Percentiles rank a stretch among this genome's conserved stretches.
Conservation (phyloP, 2,329 filamentous ascomycete genomes). For the Aspergillus ochraceus region DNA sequence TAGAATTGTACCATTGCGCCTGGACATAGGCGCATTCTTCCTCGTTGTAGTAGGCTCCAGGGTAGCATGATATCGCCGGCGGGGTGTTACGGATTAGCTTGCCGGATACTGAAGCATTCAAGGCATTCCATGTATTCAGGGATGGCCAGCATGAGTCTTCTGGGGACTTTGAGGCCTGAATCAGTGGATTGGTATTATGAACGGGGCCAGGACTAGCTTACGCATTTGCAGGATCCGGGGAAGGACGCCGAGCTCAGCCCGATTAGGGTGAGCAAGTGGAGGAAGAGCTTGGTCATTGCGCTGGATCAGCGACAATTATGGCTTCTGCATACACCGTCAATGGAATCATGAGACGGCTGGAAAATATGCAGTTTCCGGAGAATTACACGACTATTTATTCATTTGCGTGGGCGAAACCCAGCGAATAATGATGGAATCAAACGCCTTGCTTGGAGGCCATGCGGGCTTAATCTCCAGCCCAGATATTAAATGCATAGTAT, state of each 20-base stretch:
- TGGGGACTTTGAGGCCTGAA: constrained; percentile 15
- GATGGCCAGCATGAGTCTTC: constrained; percentile 35
- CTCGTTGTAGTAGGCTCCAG: constrained; percentile 25
- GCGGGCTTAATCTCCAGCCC: too few relatives aligned
- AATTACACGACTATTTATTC: too few relatives aligned
- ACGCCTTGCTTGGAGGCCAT: too few relatives aligned
- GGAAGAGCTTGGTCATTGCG: background rate
- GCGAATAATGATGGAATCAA: too few relatives aligned
- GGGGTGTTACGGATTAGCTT: constrained; percentile 34
- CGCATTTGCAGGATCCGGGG: constrained; percentile 11
- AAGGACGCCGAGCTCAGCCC: background rate
- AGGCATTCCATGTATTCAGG: constrained; percentile 24
- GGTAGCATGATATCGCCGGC: constrained; percentile 36
- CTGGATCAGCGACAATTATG: background rate
- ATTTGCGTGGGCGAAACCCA: too few relatives aligned
- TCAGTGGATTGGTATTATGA: background rate
- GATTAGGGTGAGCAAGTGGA: background rate
- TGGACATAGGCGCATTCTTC: constrained; percentile 24
- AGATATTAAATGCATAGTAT: too few relatives aligned
- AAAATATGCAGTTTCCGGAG: too few relatives aligned
- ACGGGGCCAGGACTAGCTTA: background rate
- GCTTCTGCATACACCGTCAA: too few relatives aligned
- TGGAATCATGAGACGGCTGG: too few relatives aligned
- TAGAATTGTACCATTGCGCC: constrained; percentile 25
- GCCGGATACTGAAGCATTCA: constrained; percentile 36